phyloP scores from a whole-genome alignment of 2,329 filamentous ascomycete species.

The Phialemoniopsis sp. region DNA sequence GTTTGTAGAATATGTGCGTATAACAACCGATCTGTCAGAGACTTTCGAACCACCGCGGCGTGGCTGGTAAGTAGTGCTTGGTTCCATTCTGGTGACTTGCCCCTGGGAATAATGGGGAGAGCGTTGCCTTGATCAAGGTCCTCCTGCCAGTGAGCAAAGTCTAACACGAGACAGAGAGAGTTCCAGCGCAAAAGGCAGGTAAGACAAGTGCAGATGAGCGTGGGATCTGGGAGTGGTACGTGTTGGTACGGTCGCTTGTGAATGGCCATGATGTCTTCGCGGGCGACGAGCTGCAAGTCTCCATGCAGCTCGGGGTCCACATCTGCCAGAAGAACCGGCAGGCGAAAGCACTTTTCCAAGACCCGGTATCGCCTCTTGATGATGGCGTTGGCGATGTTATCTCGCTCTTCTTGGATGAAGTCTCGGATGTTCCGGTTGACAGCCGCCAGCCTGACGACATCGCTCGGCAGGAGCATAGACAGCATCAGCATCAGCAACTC shows the following conservation, averaged over 20 bases:
- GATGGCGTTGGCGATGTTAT: constrained; percentile 35
- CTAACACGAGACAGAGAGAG: constrained; percentile 46
- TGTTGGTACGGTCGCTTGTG: constrained; percentile 49
- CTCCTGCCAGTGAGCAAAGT: constrained; percentile 52
- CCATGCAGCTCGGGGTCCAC: constrained; percentile 29
- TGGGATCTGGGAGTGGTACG: constrained; percentile 38
- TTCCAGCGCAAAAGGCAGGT: constrained; percentile 55
- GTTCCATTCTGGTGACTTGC: constrained; percentile 46
- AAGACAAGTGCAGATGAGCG: constrained; percentile 50
- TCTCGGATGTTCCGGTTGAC: constrained; percentile 33
- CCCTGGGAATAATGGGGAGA: constrained; percentile 46
- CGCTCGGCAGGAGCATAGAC: constrained; percentile 40
- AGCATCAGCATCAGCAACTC: constrained; percentile 48
- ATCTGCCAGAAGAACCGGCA: constrained; percentile 38
- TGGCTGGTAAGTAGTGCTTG: constrained; percentile 33
- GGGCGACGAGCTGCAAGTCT: constrained; percentile 32
- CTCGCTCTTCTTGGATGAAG: constrained; percentile 39
- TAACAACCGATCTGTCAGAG: constrained; percentile 41
- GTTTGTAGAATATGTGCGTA: constrained; percentile 36
- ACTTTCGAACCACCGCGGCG: constrained; percentile 36
- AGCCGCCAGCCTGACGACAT: constrained; percentile 40
- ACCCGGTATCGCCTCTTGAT: constrained; percentile 42
- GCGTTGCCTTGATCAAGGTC: constrained; percentile 46
- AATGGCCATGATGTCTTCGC: constrained; percentile 36
- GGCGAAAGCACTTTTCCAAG: constrained; percentile 45